These are phyloP conservation scores for Nicotiana undulata DNA, from an alignment of 257 asterid species.

Conservation along the genomic window DNA sequence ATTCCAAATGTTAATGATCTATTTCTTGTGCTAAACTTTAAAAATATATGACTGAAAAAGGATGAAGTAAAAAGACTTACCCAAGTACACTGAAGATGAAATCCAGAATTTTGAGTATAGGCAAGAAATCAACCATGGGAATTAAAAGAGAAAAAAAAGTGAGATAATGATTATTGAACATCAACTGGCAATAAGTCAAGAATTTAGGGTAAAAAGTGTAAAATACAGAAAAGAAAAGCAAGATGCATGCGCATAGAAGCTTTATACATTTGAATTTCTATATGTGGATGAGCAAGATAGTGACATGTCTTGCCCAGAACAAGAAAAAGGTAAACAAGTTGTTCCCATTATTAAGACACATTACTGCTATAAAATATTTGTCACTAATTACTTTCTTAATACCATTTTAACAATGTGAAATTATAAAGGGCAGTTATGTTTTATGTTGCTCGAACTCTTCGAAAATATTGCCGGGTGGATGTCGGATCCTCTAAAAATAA, in stretches of 20 bases:
- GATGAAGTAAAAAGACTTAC: constrained; percentile 28
- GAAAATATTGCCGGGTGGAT: too few species aligned
- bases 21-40: too few species aligned
- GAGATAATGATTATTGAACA: background rate
- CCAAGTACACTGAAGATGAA: constrained; percentile 69
- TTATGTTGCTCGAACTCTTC: too few species aligned
- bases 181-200: constrained; percentile 7
- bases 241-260: background rate
- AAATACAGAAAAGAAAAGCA: background rate
- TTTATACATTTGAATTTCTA: background rate
- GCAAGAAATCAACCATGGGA: constrained; percentile 18
- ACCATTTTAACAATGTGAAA: background rate
- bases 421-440: background rate
- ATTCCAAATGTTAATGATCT: background rate
- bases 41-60: background rate
- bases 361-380: too few species aligned
- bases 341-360: background rate
- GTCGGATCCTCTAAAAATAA: too few species aligned
- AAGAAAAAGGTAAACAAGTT: background rate
- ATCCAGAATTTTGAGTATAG: constrained; percentile 5
- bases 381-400: too few species aligned
- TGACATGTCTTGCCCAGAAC: background rate
- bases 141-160: constrained; percentile 21
- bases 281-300: background rate
- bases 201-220: background rate